These are phyloP conservation scores for Amylostereum areolatum DNA, from an alignment of 1,284 basidiomycete species.

Conservation along the genomic window DNA sequence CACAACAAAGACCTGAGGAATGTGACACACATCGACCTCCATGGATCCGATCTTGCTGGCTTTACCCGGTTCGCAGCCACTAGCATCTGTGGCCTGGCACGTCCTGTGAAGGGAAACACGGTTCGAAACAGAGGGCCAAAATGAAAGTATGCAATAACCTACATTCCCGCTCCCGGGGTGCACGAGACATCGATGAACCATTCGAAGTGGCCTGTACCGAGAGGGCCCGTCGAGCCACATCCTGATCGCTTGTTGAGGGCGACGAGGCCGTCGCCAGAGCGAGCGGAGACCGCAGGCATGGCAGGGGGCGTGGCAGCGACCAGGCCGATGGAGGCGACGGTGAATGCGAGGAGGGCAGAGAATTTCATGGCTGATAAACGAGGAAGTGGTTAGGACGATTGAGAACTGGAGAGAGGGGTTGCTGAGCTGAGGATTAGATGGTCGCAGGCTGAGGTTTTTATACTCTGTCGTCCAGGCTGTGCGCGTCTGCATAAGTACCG, in stretches of 20 bases:
- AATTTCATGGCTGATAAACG: not conserved
- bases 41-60: not conserved
- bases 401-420: too few relatives aligned
- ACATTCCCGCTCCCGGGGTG: not conserved
- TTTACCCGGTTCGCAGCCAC: not conserved
- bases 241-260: not conserved
- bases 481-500: too few relatives aligned
- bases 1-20: not conserved
- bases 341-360: not conserved
- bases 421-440: too few relatives aligned
- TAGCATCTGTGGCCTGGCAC: not conserved
- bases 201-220: not conserved
- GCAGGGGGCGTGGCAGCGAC: not conserved
- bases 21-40: not conserved
- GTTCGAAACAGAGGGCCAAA: not conserved
- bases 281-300: not conserved
- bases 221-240: slow-evolving; percentile 1
- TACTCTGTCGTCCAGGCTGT: too few relatives aligned
- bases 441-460: too few relatives aligned
- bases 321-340: not conserved
- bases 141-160: not conserved
- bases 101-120: not conserved
- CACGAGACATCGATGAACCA: not conserved
- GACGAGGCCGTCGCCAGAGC: not conserved
- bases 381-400: not conserved